Conservation (phyloP, 257 asterid genomes). For the Solanum clarkiae region DNA sequence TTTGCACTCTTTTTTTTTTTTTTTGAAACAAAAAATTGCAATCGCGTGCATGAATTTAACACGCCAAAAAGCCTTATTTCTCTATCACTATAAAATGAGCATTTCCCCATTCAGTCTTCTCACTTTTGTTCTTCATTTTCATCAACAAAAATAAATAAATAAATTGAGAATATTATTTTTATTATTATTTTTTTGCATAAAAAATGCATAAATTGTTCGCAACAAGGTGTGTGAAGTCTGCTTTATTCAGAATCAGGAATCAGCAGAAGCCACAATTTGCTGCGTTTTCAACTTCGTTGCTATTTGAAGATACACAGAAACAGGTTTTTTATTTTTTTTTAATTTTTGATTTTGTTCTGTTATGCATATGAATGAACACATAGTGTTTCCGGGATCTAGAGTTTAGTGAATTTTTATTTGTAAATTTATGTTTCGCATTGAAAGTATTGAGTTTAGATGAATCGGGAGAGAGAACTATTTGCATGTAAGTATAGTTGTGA, state of each 20-base stretch:
- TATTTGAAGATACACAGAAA: constrained; percentile 75
- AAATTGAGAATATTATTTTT: background rate
- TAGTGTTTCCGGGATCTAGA: background rate
- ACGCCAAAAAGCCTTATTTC: background rate
- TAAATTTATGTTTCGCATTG: background rate
- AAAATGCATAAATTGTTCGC: constrained; percentile 56
- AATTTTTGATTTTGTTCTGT: background rate
- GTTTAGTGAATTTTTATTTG: background rate
- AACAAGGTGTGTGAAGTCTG: constrained; percentile 38
- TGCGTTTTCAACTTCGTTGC: constrained; percentile 61
- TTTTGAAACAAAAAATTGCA: background rate
- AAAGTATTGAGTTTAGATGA: background rate
- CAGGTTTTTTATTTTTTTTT: constrained; percentile 33
- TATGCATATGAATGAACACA: background rate
- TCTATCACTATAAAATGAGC: background rate
- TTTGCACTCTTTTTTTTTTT: background rate
- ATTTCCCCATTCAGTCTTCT: background rate
- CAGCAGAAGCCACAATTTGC: constrained; percentile 24
- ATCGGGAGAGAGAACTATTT: background rate
- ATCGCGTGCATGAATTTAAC: background rate
- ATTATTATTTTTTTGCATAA: background rate
- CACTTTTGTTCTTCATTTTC: background rate
- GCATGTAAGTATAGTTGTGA: background rate
- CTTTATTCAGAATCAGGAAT: constrained; percentile 16
- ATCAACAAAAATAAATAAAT: background rate